Evolutionary conservation across 257 asterid genomes (phyloP).

Genomic region (Solanum arcanum): DNA sequence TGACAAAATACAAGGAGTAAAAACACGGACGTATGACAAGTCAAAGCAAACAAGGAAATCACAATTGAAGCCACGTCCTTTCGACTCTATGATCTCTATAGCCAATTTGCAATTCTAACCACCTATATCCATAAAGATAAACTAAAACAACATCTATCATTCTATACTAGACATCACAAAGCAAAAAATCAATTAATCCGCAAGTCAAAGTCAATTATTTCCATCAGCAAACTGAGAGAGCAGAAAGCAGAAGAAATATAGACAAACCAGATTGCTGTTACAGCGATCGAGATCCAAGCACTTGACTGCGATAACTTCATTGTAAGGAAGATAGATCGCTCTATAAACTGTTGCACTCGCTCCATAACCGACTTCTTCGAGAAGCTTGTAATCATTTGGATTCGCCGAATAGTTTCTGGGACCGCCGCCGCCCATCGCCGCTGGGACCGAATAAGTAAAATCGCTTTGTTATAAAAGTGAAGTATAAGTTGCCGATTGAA

Average conservation of each 20-base stretch:
- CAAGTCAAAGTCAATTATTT: neutral
- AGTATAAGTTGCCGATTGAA: constrained; percentile 4
- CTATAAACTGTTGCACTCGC: constrained; percentile 91
- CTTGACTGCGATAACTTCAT: constrained; percentile 89
- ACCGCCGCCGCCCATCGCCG: constrained; percentile 7
- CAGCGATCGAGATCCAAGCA: constrained; percentile 99
- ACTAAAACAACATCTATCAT: neutral
- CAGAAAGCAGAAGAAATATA: neutral
- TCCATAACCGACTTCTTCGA: constrained; percentile 89
- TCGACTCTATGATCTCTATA: neutral
- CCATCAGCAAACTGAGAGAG: neutral
- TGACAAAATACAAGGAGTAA: neutral
- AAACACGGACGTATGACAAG: neutral
- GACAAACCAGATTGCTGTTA: constrained; percentile 86
- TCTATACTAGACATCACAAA: neutral
- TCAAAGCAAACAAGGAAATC: neutral
- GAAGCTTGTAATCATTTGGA: constrained; percentile 66
- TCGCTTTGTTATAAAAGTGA: constrained; percentile 22
- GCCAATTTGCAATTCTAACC: neutral
- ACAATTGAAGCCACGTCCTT: neutral
- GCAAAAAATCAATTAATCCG: neutral
- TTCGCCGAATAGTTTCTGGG: constrained; percentile 55
- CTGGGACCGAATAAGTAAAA: constrained; percentile 2
- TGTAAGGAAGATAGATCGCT: constrained; percentile 78
- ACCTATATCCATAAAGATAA: neutral